Evolutionary conservation across 2,329 filamentous ascomycete species (phyloP), one percentile per base, ranked within the genome.

Genomic region (Claviceps sp.): DNA sequence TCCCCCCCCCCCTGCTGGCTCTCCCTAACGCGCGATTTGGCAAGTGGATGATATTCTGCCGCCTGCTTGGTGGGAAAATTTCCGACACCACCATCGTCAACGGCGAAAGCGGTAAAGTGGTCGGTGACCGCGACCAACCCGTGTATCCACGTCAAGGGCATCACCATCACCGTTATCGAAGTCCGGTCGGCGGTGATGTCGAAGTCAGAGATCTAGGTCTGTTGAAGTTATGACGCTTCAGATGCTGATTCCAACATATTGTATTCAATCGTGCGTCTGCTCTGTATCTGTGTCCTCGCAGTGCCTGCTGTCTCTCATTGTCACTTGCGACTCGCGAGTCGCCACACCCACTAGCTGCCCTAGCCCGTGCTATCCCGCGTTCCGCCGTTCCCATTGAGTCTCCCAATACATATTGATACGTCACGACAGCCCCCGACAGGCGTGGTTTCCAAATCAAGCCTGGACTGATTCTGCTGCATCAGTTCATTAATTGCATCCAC

Each of bases 401-500:
- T 30, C 30, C 30, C 4, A 30, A 30, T 30, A 9, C 30, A 34
- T 34, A 11, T 34, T 45, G 5, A 50, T 55, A 55, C 54, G 54
- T 54, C 54, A 55, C 49, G 48, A 50, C 41, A 50, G 47, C 46
- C 26, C 47, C 37, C 9, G 43, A 34, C 22, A 51, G 50, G 36
- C 38, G 34, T 44, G 13, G 30, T 13, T 18, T 20, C 18, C n/a
- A 44, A 22, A 22, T 22, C 24, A 26, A 22, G 42, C 22, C 24
- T 26, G 42, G 26, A 41, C 41, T 11, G 13, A 37, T 48, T 40
- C 38, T 30, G 11, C 26, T 30, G 41, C 46, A 34, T 34, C 9
- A 4, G 30, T 43, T 20, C 20, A 6, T 22, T 14, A 20, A 24
- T 42, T 20, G 40, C 18, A 43, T 34, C 49, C 43, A 51, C 30